Conservation (phyloP, 2,329 filamentous ascomycete species). For the Alternaria dauci region DNA sequence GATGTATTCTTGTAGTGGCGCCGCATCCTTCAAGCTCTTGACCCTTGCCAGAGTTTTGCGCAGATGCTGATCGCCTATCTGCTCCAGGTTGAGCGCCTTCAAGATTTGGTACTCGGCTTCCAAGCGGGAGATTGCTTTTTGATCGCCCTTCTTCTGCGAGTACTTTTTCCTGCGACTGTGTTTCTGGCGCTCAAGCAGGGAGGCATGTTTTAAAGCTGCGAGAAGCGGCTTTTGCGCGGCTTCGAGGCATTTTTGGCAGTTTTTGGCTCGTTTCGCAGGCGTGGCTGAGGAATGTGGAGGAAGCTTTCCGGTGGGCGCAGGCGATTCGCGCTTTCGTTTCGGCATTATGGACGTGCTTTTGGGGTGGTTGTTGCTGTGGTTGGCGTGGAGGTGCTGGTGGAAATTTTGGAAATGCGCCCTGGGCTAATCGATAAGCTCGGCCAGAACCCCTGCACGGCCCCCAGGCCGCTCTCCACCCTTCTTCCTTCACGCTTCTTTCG, state of each 20-base stretch:
- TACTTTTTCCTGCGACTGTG: conserved; percentile 69
- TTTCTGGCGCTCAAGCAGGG: conserved; percentile 81
- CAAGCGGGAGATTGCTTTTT: conserved; percentile 63
- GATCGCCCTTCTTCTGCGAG: conserved; percentile 57
- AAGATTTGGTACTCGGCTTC: conserved; percentile 68
- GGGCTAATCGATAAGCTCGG: conserved; percentile 22
- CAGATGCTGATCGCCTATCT: conserved; percentile 62
- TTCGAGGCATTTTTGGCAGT: conserved; percentile 56
- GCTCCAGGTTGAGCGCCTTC: conserved; percentile 64
- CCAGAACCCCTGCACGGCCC: not conserved
- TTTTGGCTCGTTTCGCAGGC: conserved; percentile 30
- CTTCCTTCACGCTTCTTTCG: not conserved
- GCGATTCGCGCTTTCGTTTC: conserved; percentile 46
- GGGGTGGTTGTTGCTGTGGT: not conserved
- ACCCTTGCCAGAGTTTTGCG: conserved; percentile 65
- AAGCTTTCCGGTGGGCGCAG: conserved; percentile 16
- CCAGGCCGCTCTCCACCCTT: not conserved
- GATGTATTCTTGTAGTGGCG: conserved; percentile 55
- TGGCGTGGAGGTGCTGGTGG: conserved; percentile 5
- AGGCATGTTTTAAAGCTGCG: conserved; percentile 74
- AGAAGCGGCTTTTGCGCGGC: conserved; percentile 66
- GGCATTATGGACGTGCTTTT: conserved; percentile 32
- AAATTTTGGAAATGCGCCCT: conserved; percentile 20
- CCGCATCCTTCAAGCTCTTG: conserved; percentile 63
- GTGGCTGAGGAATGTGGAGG: not conserved